Conservation (phyloP, 2,329 filamentous ascomycete species). For the Neurospora crassa region DNA sequence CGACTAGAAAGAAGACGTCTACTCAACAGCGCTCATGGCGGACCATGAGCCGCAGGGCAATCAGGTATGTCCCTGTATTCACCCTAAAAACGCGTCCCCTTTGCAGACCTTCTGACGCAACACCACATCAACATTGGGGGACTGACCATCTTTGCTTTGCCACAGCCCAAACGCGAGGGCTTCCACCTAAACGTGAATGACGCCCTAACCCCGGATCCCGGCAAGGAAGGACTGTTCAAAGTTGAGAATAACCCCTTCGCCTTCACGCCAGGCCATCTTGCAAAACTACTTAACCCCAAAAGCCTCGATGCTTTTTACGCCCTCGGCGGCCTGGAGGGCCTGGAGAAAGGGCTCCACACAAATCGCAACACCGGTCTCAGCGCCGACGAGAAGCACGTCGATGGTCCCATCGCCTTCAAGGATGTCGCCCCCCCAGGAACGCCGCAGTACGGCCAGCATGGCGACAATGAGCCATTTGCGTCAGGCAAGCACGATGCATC, state of each 20-base stretch:
- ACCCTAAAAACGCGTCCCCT: not conserved
- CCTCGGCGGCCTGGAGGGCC: constrained; percentile 59
- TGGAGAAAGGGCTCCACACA: constrained; percentile 65
- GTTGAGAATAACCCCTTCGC: constrained; percentile 62
- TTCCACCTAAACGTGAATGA: constrained; percentile 31
- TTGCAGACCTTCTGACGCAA: not conserved
- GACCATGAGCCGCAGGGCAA: not conserved
- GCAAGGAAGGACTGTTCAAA: constrained; percentile 59
- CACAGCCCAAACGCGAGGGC: not conserved
- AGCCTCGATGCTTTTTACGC: constrained; percentile 65
- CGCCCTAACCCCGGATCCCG: constrained; percentile 59
- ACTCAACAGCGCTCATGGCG: not conserved
- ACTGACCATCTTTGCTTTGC: not conserved
- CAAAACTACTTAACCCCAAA: constrained; percentile 74
- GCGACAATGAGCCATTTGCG: constrained; percentile 22
- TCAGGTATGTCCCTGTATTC: not conserved
- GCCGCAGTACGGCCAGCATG: constrained; percentile 24
- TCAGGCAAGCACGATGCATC: constrained; percentile 10
- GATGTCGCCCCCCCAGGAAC: constrained; percentile 39
- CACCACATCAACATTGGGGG: not conserved
- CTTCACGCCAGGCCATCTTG: constrained; percentile 62
- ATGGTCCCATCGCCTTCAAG: constrained; percentile 60
- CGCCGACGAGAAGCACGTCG: constrained; percentile 54
- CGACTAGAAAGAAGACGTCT: not conserved
- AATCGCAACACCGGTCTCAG: constrained; percentile 57